Base-by-base conservation (phyloP, 2,329 filamentous ascomycete species). In the Lecanicillium sp. region DNA sequence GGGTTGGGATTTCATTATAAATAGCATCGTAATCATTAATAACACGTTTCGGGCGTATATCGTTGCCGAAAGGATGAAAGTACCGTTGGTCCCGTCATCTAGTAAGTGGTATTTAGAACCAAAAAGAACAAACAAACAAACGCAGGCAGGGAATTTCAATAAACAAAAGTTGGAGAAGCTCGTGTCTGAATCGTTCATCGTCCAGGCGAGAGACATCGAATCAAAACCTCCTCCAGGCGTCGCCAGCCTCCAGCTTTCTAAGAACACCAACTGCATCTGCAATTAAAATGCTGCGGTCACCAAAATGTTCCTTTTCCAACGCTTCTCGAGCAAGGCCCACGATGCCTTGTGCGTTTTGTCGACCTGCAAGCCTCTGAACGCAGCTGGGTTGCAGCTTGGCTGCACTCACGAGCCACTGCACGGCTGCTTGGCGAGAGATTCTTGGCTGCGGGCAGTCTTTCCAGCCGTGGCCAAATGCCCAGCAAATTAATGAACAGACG, bases 401-500 rank as follows among this genome's bases (percentile, higher is more conserved):
- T 39, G 71, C 62, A 29, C 47, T 54, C 40, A 59, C 56, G 45
- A 64, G 54, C 67, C 60, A 68, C 28, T 43, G 49, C 18, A 58
- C 39, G 17, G 59, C 55, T 15, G 55, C 51, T 34, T 49, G 49
- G 40, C 45, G 52, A 37, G 48, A 52, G 45, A 48, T 31, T 43
- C 34, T 29, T 44, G 46, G 29, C 35, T 43, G 41, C 44, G 34
- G 45, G 42, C 43, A 42, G 46, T 52, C 27, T 33, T 32, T 29
- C 28, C 47, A 46, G 8, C 44, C 43, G 41, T 71, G 59, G 3
- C 66, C 64, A 45, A 70, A 73, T 1, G 73, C 72, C 75, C 75
- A 80, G 57, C 70, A 76, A 45, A 79, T 71, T 35, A 80, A 61
- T 7, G 71, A 61, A 44, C 72, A 76, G 7, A 72, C 67, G 48